Base-by-base conservation (phyloP, 2,329 filamentous ascomycete species). In the Penicillium paneum region DNA sequence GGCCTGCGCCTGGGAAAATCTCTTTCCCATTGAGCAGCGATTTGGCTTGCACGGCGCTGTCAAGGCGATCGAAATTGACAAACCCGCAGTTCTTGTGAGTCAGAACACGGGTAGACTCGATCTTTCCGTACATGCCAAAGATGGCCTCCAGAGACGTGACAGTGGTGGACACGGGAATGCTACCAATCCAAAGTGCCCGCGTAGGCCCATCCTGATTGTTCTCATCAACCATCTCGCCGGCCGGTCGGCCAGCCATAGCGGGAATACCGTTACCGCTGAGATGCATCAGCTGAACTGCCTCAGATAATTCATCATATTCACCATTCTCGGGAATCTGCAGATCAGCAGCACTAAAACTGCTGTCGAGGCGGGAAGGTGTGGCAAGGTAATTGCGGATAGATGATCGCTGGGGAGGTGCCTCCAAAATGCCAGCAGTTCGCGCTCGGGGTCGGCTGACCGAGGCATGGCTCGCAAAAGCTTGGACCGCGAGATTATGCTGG, bases 41-140 rank as follows among this genome's bases (percentile, higher is more conserved):
- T 72, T 93, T 95, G 15, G 94, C 94, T 56, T 90, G 86, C 36
- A 97, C 87, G 52, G 94, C 94, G 70, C 91, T 96, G 61, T 97
- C 92, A 29, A 94, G 77, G 55, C 85, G 87, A 74, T 97, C 91
- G 67, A 96, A 99, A 74, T 99, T 99, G 70, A 99, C 93, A 65
- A 99, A 99, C 3, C 93, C 94, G 71, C 94, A 99, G 75, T 96
- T 97, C 81, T 99, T 99, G 79, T 99, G 91, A 0, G 94, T 97
- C 58, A 99, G 80, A 5, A 99, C 94, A 60, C 94, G 84, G 28
- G 91, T 93, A 3, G 93, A 97, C 62, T 94, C 82, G 59, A 99
- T 96, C 3, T 88, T 83, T 10, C 94, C 94, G 63, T 94, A 96
- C n/a, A 87, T 83, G 72, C 90, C 90, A 78, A 99, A 99, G 77